These are phyloP conservation scores for Suillus bovinus DNA, from an alignment of 768 basidiomycete species.

Conservation along the genomic window DNA sequence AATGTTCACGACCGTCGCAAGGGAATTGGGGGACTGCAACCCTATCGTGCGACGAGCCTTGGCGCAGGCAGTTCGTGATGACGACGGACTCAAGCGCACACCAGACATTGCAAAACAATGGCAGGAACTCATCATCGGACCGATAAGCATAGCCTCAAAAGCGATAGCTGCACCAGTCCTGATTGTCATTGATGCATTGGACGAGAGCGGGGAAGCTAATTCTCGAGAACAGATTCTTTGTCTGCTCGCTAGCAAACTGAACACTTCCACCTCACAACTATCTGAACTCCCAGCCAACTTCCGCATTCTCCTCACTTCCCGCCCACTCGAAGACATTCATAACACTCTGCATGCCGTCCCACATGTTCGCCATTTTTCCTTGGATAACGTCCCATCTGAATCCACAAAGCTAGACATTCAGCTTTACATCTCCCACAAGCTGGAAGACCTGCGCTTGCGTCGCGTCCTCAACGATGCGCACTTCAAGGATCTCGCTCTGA, in stretches of 20 bases:
- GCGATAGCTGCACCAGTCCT: slow-evolving; percentile 19
- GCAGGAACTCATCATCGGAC: slow-evolving; percentile 18
- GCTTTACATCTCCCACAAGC: slow-evolving; percentile 4
- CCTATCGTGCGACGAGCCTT: not conserved
- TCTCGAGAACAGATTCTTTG: slow-evolving; percentile 19
- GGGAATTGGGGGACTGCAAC: not conserved
- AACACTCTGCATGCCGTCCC: slow-evolving; percentile 7
- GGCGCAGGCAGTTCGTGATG: not conserved
- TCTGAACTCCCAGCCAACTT: slow-evolving; percentile 7
- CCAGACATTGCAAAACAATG: slow-evolving; percentile 13
- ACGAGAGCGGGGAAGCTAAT: slow-evolving; percentile 15
- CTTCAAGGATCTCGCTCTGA: not conserved
- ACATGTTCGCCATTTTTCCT: not conserved
- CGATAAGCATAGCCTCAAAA: not conserved
- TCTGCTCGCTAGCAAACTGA: not conserved
- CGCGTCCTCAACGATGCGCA: not conserved
- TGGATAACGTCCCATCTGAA: slow-evolving; percentile 2
- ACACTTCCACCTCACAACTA: not conserved
- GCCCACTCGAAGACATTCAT: slow-evolving; percentile 9
- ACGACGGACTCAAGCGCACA: not conserved
- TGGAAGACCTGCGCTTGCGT: not conserved
- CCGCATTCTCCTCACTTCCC: slow-evolving; percentile 19
- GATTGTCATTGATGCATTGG: slow-evolving; percentile 28
- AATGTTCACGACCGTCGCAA: slow-evolving; percentile 3
- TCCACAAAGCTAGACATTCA: slow-evolving; percentile 10